Evolutionary conservation across 176 grass and related monocot genomes (phyloP).

Genomic region (Juncus inflexus): DNA sequence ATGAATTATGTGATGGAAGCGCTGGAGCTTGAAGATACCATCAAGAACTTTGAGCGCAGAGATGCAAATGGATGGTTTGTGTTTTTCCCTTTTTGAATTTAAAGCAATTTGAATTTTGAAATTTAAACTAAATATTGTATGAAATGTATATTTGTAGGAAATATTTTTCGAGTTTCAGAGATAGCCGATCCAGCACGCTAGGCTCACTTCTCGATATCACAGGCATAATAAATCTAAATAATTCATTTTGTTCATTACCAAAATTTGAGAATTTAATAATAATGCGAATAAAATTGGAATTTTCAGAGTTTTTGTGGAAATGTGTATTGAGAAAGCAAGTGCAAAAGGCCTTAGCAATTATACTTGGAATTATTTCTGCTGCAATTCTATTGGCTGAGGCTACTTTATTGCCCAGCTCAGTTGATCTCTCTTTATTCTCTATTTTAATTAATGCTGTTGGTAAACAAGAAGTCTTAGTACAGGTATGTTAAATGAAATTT

Average conservation of each 20-base stretch:
- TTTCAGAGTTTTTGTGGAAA: constrained; percentile 85
- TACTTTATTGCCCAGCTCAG: constrained; percentile 89
- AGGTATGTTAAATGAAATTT: constrained; percentile 50
- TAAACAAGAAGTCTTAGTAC: constrained; percentile 84
- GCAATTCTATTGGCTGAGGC: constrained; percentile 97
- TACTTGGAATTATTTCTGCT: constrained; percentile 79
- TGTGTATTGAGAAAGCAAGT: constrained; percentile 97
- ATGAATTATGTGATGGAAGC: constrained; percentile 94
- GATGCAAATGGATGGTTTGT: constrained; percentile 96
- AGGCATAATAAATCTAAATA: constrained; percentile 38
- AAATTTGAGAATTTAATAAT: neutral
- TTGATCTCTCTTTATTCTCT: constrained; percentile 94
- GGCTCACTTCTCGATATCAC: constrained; percentile 71
- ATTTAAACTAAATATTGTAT: constrained; percentile 10
- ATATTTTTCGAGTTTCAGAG: constrained; percentile 84
- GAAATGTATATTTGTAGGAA: constrained; percentile 45
- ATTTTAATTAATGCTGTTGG: constrained; percentile 92
- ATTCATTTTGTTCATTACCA: neutral
- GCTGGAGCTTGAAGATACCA: constrained; percentile 88
- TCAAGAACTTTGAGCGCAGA: constrained; percentile 87
- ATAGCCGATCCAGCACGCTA: constrained; percentile 44
- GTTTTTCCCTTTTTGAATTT: constrained; percentile 12
- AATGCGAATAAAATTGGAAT: constrained; percentile 22
- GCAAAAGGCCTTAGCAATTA: constrained; percentile 69
- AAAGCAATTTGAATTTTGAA: neutral